Conservation (phyloP, 2,329 filamentous ascomycete genomes). For the Aspergillus alliaceus region DNA sequence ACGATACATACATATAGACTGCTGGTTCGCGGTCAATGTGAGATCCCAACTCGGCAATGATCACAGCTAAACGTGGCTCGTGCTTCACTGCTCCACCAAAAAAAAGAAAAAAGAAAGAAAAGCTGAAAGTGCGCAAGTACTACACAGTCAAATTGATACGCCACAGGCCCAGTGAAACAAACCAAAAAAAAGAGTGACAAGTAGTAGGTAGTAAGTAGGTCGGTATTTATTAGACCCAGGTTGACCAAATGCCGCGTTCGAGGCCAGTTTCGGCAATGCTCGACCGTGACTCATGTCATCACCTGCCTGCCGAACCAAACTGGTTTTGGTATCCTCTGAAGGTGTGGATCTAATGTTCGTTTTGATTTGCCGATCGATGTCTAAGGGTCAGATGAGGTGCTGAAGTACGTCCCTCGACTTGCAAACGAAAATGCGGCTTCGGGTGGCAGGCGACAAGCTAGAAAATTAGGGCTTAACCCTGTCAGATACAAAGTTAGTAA, state of each 20-base stretch:
- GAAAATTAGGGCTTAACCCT: not conserved
- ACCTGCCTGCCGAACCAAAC: not conserved
- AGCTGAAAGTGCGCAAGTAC: too few species aligned
- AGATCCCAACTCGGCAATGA: too few species aligned
- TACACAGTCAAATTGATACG: too few species aligned
- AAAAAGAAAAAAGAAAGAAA: not conserved
- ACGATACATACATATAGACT: too few species aligned
- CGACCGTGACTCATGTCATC: not conserved
- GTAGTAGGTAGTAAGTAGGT: too few species aligned
- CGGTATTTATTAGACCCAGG: not conserved
- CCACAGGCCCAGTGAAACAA: too few species aligned
- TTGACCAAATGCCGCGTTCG: not conserved
- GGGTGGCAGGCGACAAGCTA: not conserved
- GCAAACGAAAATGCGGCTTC: not conserved
- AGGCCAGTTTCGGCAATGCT: not conserved
- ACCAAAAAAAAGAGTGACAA: too few species aligned
- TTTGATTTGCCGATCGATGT: not conserved
- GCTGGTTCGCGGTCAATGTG: too few species aligned
- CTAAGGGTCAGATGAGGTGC: not conserved
- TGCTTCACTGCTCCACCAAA: too few species aligned
- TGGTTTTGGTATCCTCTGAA: not conserved
- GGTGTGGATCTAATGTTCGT: not conserved
- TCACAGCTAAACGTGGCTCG: too few species aligned
- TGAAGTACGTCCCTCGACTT: not conserved
- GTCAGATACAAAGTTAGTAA: not conserved